Evolutionary conservation across 768 basidiomycete species (phyloP), one percentile per base, ranked within the genome.

Genomic region (Phallus indusiatus): DNA sequence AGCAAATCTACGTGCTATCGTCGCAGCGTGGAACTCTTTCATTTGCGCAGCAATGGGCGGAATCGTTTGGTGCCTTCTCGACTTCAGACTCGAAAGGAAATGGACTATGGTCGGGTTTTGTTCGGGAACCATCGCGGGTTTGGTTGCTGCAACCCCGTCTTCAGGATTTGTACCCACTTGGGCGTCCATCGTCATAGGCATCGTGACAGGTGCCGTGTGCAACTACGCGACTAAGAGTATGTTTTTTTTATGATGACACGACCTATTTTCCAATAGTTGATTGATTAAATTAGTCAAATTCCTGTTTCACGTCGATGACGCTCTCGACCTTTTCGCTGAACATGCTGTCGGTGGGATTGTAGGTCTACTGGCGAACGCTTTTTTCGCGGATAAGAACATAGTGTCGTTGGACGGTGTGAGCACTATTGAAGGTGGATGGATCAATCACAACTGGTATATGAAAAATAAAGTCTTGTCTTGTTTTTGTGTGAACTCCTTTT

Each of bases 31-130:
- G 83, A 94, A 94, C 71, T 87, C 90, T 46, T 93, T 92, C 86
- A 73, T 93, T 14, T 82, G 85, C 18, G 87, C 89, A 37, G 86
- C 90, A 1, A 83, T 88, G 62, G 90, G 83, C 34, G 92, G 88
- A 18, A 77, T 90, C 61, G 82, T 86, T 36, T 94, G 92, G 90
- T 89, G 85, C 65, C 69, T 85, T 55, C 76, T 89, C 58, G 90
- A 93, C 73, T 93, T 79, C 69, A 76, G 90, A 35, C 75, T 88
- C 58, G 88, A 91, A 69, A 76, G 83, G 56, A 88, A 90, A 70
- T 92, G 82, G 78, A 89, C 81, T 34, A 92, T 92, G 81, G 90
- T 95, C 64, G 90, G 91, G 33, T 88, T 96, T 71, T 95, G 94
- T 72, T 90, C 82, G 1, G 93, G 93, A 21, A 90, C 90, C 18